Evolutionary conservation across 148 eudicot species (phyloP), one percentile per base, ranked within the genome.

Genomic region (Fagopyrum homotropicum): DNA sequence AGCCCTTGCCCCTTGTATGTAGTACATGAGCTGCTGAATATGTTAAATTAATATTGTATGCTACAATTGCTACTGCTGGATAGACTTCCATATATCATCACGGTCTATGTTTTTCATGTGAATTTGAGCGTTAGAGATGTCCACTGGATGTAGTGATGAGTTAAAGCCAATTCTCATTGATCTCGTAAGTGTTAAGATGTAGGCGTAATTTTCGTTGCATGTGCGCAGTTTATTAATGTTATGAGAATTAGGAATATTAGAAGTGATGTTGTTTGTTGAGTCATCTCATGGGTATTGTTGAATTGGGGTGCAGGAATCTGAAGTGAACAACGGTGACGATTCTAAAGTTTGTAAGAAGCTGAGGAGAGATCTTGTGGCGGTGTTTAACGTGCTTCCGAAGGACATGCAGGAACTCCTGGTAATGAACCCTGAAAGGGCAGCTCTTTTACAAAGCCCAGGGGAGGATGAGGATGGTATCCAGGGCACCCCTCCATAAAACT

Each of bases 321-420:
- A 86, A 68, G 73, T 45, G 66, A 76, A 69, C 22, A 66, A 66
- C 47, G 19, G 46, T 66, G 46, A 43, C 45, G 43, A 66, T 12
- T 6, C 47, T 17, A 43, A 46, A 59, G 84, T 79, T 46, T 82
- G 79, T 55, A 72, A 84, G 84, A 92, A 95, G 82, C 79, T 95
- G 83, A 89, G 81, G 88, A 89, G 84, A 75, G 98, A 90, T 79
- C 84, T 95, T 64, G 84, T 72, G 78, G 84, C 89, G 54, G 85
- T 95, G 78, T 95, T 87, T 72, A 78, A 73, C 78, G 88, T 86
- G 73, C 92, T 92, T 57, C 93, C 98, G 1, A 81, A 81, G 77
- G 98, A 92, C 80, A 84, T 85, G 86, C 97, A 90, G 72, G 83
- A 93, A 77, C 88, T 88, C 78, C 89, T 93, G 48, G 81, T 89